Conservation (phyloP, 805 yeast genomes). For the Wickerhamiella qilinensis region DNA sequence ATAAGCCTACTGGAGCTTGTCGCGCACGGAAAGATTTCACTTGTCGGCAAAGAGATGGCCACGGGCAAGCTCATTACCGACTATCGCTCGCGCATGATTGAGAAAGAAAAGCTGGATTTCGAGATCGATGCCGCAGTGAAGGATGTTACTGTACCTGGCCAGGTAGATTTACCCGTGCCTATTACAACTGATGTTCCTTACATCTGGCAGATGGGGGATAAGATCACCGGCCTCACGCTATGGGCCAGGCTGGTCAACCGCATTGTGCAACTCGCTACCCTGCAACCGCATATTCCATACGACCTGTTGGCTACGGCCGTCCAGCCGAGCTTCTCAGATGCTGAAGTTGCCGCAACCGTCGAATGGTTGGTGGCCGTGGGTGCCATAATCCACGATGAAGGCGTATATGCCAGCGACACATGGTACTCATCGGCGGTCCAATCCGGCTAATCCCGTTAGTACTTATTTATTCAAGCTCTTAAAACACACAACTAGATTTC, state of each 20-base stretch:
- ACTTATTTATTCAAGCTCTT: neutral
- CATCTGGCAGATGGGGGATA: conserved; percentile 1
- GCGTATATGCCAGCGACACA: too few relatives aligned
- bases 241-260: conserved; percentile 1
- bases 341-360: neutral
- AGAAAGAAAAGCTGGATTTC: conserved; percentile 47
- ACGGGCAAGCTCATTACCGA: conserved; percentile 31
- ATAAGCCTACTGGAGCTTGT: conserved; percentile 42
- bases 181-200: conserved; percentile 5
- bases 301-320: neutral
- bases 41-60: conserved; percentile 40
- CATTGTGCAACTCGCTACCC: too few relatives aligned
- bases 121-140: conserved; percentile 22
- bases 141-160: too few relatives aligned
- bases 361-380: too few relatives aligned
- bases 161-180: conserved; percentile 19
- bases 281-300: too few relatives aligned
- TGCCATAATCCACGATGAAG: too few relatives aligned
- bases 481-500: neutral
- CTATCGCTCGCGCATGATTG: conserved; percentile 63
- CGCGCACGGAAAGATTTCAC: conserved; percentile 25
- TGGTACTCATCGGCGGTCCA: too few relatives aligned
- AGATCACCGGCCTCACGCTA: neutral
- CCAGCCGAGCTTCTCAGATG: neutral
- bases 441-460: too few relatives aligned